These are phyloP conservation scores for Rhizopus delemar DNA, from an alignment of 371 early-diverging fungal species.

Conservation along the genomic window DNA sequence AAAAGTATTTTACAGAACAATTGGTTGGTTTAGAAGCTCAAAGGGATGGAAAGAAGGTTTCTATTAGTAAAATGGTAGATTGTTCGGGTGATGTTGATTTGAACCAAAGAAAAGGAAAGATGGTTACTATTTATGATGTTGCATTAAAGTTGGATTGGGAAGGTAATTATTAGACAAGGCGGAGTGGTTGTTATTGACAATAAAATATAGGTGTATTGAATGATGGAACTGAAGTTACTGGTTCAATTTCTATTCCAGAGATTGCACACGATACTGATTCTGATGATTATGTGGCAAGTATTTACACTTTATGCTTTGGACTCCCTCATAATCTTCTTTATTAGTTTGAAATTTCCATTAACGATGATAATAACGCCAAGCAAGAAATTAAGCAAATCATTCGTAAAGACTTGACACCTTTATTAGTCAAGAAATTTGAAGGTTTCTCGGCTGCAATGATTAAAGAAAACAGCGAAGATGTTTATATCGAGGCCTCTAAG, in stretches of 20 bases:
- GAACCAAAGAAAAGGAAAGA: slow-evolving; percentile 87
- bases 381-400: slow-evolving; percentile 71
- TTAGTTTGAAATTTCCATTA: slow-evolving; percentile 77
- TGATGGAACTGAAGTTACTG: slow-evolving; percentile 70
- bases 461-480: slow-evolving; percentile 82
- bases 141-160: slow-evolving; percentile 70
- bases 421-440: slow-evolving; percentile 64
- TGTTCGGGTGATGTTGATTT: slow-evolving; percentile 81
- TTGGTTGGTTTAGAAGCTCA: slow-evolving; percentile 54
- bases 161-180: slow-evolving; percentile 40
- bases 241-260: slow-evolving; percentile 86
- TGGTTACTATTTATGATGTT: slow-evolving; percentile 84
- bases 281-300: slow-evolving; percentile 75
- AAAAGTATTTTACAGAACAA: slow-evolving; percentile 60
- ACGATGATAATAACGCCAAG: slow-evolving; percentile 59
- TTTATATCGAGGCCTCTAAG: slow-evolving; percentile 73
- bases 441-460: slow-evolving; percentile 77
- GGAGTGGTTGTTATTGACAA: not conserved
- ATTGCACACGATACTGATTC: slow-evolving; percentile 85
- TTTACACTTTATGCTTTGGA: not conserved
- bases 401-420: slow-evolving; percentile 66
- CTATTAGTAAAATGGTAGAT: slow-evolving; percentile 55
- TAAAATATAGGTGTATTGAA: slow-evolving; percentile 49
- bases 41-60: slow-evolving; percentile 51
- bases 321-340: not conserved